Evolutionary conservation across 2,329 filamentous ascomycete species (phyloP).

Genomic region (Colletotrichum sp.): DNA sequence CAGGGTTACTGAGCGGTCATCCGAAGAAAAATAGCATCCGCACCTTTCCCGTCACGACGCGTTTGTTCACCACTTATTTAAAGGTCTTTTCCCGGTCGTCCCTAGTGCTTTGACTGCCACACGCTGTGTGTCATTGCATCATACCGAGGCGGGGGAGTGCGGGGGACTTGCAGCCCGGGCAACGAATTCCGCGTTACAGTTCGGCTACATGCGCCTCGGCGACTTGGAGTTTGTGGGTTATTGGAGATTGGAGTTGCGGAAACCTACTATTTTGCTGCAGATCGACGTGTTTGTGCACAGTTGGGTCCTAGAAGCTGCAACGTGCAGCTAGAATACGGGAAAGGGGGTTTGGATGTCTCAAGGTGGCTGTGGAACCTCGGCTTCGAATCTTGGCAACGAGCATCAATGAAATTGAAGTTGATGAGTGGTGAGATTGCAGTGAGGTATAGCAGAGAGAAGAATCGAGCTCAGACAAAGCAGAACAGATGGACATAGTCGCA

Average conservation of each 20-base stretch:
- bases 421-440: not conserved
- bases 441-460: not conserved
- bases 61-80: not conserved
- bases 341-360: not conserved
- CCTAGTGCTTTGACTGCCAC: not conserved
- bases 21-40: not conserved
- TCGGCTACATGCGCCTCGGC: not conserved
- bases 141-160: conserved; percentile 15
- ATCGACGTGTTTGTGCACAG: not conserved
- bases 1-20: not conserved
- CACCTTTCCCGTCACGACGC: not conserved
- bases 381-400: not conserved
- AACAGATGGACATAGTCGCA: not conserved
- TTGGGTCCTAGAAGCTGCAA: not conserved
- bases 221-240: not conserved
- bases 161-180: conserved; percentile 9
- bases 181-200: conserved; percentile 8
- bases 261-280: not conserved
- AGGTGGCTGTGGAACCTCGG: not conserved
- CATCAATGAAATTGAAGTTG: not conserved
- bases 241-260: not conserved
- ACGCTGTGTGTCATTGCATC: conserved; percentile 4
- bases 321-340: not conserved
- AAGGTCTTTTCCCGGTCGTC: not conserved
- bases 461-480: not conserved